phyloP scores from a whole-genome alignment of 2,329 filamentous ascomycete species.

The Cordyceps militaris region DNA sequence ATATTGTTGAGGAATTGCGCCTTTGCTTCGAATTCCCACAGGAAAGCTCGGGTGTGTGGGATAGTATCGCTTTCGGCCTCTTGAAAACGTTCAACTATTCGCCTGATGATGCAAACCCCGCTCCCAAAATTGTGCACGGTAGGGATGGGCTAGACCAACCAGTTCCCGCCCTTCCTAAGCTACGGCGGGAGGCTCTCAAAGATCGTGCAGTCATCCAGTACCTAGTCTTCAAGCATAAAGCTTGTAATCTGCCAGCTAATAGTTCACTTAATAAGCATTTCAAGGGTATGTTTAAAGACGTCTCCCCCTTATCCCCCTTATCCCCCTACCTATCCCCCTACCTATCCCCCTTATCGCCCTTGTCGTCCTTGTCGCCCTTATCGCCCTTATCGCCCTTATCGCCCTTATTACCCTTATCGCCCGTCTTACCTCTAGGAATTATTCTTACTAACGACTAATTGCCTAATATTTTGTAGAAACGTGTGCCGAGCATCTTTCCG shows the following conservation, averaged over 20 bases:
- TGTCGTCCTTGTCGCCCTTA: too few species aligned
- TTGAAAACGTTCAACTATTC: neutral
- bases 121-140: neutral
- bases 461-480: neutral
- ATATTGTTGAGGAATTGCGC: neutral
- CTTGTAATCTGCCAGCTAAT: neutral
- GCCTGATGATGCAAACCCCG: neutral
- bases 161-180: neutral
- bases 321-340: neutral
- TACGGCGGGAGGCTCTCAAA: neutral
- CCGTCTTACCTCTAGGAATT: too few species aligned
- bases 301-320: too few species aligned
- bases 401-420: too few species aligned
- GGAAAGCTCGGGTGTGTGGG: neutral
- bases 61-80: neutral
- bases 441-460: neutral
- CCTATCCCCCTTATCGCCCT: too few species aligned
- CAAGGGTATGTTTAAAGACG: neutral
- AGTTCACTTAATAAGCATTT: neutral
- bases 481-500: neutral
- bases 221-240: neutral
- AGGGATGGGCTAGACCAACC: neutral
- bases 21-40: neutral
- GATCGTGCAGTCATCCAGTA: neutral
- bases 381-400: too few species aligned